Evolutionary conservation across 2,329 filamentous ascomycete species (phyloP), one percentile per base, ranked within the genome.

Genomic region (Alternaria ethzedia): DNA sequence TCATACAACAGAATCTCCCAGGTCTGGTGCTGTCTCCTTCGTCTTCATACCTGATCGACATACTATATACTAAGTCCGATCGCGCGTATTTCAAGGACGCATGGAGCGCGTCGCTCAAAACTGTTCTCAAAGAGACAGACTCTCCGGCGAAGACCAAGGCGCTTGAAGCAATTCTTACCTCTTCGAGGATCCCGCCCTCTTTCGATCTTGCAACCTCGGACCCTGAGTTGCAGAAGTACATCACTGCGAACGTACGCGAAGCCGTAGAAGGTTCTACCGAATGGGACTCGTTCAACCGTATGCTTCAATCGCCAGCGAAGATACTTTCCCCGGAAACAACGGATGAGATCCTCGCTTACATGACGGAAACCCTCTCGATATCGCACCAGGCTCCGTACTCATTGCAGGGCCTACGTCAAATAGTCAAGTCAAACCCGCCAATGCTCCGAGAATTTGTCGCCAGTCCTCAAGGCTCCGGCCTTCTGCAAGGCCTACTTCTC

Each of bases 1-100:
- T 91, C 45, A 79, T 91, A 5, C 78, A 83, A 20, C 81, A 87
- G 1, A 82, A 89, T 64, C 82, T 91, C 13, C 82, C 86, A 0
- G 80, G 82, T 2, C 81, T 96, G 15, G 80, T 94, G 3, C 79
- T 86, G 2, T 94, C 92, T 0, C 87, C 91, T 0, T 94, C 93
- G 1, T 87, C 88, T 0, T 79, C 86, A 2, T 86, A 90, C 54
- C 78, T 97, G 0, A 82, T 94, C 8, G 86, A 89, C 0, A 87
- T 89, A 11, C 82, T 97, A 0, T 86, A 89, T 51, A 78, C 86
- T 1, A 82, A 80, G 25, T 70, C 74, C 6, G 67, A 74, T 1
- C 69, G 77, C 12, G n/a, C 66, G 7, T 62, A 54, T 36, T 81
- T 78, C 62, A 71, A 74, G 55, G 60, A 64, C 43, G 68, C 68